Base-by-base conservation (phyloP, 495 filamentous ascomycete species). In the Hyaloscypha bicolor region DNA sequence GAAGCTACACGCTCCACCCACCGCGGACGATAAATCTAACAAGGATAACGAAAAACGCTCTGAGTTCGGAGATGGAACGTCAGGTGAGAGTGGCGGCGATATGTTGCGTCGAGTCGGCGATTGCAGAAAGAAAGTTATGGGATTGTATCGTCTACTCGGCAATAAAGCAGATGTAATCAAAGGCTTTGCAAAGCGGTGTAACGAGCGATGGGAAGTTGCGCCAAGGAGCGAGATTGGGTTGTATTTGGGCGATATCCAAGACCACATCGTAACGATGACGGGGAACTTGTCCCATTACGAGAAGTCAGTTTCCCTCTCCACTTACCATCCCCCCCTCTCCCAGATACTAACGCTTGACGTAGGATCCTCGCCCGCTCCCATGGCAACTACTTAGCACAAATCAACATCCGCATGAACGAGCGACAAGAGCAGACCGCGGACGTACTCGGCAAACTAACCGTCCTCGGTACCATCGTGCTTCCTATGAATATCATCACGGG, bases 121-220 rank as follows among this genome's bases (percentile, higher is more conserved):
- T 74, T 96, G 93, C 75, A 86, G 95, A 58, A 97, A 97, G 83
- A 96, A 92, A 76, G 95, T 97, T 69, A 98, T 98, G 95, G 87
- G 87, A 58, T 80, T 98, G 66, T 97, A 97, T 76, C 85, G 95
- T 37, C 83, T 99, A 55, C 82, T 99, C 25, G 95, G 95, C 70
- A 97, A 95, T 78, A 99, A 99, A 80, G 95, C 94, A 11, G 95
- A 99, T 72, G 95, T 99, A 31, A 97, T 99, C 79, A 97, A 97
- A 80, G 93, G 95, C 2, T 97, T 99, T 69, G 95, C 95, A n/a
- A 99, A 99, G 80, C 84, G 95, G 22, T 99, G 95, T 77, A 99
- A 97, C 71, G 95, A 99, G 80, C 92, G 94, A 69, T 99, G 95
- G 93, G 92, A 97, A 73, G 90, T 99, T 53, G 96, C 95, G 31